A percentile compares a stretch with the other conserved stretches of the same genome.
Conservation (phyloP, 345 rosid species). For the Camelina hispida region DNA sequence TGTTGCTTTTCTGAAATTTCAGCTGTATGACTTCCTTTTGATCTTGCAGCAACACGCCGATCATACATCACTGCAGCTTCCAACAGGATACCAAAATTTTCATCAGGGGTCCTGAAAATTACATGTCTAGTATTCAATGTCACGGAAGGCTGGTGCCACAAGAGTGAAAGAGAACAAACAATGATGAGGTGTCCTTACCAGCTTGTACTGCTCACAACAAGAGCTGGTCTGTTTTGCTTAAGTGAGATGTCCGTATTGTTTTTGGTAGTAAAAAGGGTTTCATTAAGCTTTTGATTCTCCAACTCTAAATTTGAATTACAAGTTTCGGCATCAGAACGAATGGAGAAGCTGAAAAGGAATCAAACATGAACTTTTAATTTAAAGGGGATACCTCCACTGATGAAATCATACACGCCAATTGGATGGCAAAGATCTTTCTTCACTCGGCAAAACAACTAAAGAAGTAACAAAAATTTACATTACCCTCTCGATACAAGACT, state of each 20-base stretch:
- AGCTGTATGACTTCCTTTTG: constrained; percentile 65
- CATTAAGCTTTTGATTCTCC: constrained; percentile 46
- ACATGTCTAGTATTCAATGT: constrained; percentile 20
- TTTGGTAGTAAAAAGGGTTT: constrained; percentile 67
- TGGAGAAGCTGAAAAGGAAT: constrained; percentile 21
- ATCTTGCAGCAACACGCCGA: constrained; percentile 85
- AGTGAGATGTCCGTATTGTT: constrained; percentile 48
- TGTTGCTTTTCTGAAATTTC: constrained; percentile 58
- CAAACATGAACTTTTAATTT: constrained; percentile 22
- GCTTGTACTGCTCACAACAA: constrained; percentile 97
- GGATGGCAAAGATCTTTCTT: constrained; percentile 59
- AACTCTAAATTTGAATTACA: constrained; percentile 39
- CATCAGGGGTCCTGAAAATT: constrained; percentile 91
- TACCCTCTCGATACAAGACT: neutral
- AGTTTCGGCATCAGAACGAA: constrained; percentile 12
- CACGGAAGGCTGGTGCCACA: constrained; percentile 22
- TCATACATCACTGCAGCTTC: constrained; percentile 99
- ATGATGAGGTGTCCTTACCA: constrained; percentile 60
- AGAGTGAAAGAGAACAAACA: constrained; percentile 30
- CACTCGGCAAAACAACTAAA: constrained; percentile 84
- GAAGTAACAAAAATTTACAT: constrained; percentile 26
- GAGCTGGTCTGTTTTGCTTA: constrained; percentile 84
- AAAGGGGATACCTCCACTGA: constrained; percentile 60
- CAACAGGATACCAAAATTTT: constrained; percentile 88
- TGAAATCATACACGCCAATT: constrained; percentile 62